Base-by-base conservation (phyloP, 805 yeast genomes). In the Brettanomyces sp. region DNA sequence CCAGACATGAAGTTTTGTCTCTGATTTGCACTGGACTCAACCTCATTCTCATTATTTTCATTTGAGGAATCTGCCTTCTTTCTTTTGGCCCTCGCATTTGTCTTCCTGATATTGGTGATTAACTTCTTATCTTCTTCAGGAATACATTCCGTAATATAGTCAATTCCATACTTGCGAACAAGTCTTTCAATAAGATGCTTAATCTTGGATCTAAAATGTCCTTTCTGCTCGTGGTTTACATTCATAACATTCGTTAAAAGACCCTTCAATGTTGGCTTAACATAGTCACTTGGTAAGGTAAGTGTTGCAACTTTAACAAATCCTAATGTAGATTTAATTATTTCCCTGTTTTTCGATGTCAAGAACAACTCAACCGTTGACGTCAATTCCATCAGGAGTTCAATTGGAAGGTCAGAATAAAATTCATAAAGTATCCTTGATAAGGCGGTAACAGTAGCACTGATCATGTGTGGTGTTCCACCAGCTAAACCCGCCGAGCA, bases 401-500 rank as follows among this genome's bases (percentile, higher is more conserved):
- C 82, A 24, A 68, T 56, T 11, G 80, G 76, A 50, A 93, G 70
- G 35, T 70, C 68, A 45, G 77, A 77, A 56, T 82, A 82, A 67
- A 86, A 95, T 65, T 93, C 97, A 64, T 80, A 91, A 36, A 93
- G 73, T 40, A 91, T 68, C 59, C 96, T 82, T 40, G 95, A 82
- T 45, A 91, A 70, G 0, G 96, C 95, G 5, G 96, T 89, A 55
- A 93, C 80, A 2, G 91, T 80, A n/a, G 98, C 97, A 57, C 96
- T 86, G 32, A 93, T 85, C 96, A 91, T 91, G 67, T 91, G 95
- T 34, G 95, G 91, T 30, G 93, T 77, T 52, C 85, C 82, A 47
- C 96, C 96, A 35, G 93, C 96, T 54, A 95, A 72, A 69, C 99
- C 99, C 28, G 97, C 99, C 64, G 91, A 79, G 30, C 91, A 83